Conservation (phyloP, 2,329 filamentous ascomycete genomes). For the Domatiomyces globalis region DNA sequence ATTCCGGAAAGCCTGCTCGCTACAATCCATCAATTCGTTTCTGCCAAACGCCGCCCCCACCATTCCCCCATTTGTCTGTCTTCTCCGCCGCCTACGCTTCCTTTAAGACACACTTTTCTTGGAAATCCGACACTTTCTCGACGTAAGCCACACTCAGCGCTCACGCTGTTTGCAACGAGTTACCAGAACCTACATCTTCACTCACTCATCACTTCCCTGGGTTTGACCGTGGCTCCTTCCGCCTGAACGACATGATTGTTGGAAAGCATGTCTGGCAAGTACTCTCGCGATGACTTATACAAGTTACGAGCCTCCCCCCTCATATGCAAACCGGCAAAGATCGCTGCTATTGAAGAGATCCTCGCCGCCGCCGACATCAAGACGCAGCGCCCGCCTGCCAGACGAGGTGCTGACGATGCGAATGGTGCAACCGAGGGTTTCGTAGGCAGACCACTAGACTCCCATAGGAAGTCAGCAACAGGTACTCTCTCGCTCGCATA, state of each 20-base stretch:
- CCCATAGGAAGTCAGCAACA: conserved; percentile 35
- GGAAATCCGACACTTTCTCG: not conserved
- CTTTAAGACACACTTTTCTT: not conserved
- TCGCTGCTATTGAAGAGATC: conserved; percentile 66
- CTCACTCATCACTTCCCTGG: not conserved
- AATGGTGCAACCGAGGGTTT: conserved; percentile 10
- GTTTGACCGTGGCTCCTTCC: not conserved
- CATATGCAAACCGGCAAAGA: conserved; percentile 60
- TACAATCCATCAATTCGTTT: not conserved
- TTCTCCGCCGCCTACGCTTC: not conserved
- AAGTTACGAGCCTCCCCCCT: conserved; percentile 67
- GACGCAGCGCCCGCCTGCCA: conserved; percentile 22
- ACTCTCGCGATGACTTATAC: conserved; percentile 62
- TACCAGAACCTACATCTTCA: not conserved
- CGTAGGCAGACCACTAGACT: conserved; percentile 27
- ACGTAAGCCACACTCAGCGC: not conserved
- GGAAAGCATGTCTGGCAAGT: conserved; percentile 39
- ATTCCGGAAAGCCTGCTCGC: not conserved
- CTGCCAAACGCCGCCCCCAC: not conserved
- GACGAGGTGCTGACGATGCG: conserved; percentile 12
- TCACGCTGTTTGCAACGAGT: not conserved
- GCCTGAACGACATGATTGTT: not conserved
- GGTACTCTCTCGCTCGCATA: conserved; percentile 25
- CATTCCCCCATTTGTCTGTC: not conserved
- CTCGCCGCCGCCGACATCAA: conserved; percentile 25